Percentiles rank a stretch among this genome's conserved stretches.
Evolutionary conservation across 129 eudicot genomes (phyloP).

Genomic region (Artemisia argyi): DNA sequence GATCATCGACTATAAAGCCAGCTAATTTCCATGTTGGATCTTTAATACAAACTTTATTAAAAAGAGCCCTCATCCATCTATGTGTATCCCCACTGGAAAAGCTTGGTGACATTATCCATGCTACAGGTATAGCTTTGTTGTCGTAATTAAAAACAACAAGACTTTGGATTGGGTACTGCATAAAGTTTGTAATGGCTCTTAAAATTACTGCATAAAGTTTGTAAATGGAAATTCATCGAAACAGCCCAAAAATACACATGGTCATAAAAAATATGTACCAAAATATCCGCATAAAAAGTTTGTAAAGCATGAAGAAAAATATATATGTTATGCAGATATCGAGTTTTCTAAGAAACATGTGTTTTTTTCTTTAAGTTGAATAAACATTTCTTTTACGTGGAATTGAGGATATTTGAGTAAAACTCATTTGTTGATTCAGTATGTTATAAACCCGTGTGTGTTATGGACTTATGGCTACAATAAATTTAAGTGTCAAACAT

Average conservation of each 20-base stretch:
- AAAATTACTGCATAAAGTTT: neutral
- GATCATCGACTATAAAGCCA: conserved; percentile 79
- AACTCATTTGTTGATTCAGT: too few relatives aligned
- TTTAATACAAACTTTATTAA: conserved; percentile 66
- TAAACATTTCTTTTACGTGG: too few relatives aligned
- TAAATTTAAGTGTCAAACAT: conserved; percentile 11
- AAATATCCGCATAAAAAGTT: too few relatives aligned
- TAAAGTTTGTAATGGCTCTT: neutral
- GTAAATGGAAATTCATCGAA: neutral
- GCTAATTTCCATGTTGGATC: conserved; percentile 83
- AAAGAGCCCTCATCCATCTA: conserved; percentile 89
- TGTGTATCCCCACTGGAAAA: conserved; percentile 45
- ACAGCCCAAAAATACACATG: neutral
- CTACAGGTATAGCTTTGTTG: conserved; percentile 91
- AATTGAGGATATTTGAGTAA: too few relatives aligned
- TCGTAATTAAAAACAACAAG: conserved; percentile 85
- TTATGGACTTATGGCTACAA: too few relatives aligned
- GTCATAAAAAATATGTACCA: too few relatives aligned
- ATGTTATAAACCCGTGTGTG: too few relatives aligned
- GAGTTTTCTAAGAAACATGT: too few relatives aligned
- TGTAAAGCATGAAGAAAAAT: too few relatives aligned
- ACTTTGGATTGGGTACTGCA: conserved; percentile 75
- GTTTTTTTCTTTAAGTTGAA: too few relatives aligned
- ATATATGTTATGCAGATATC: too few relatives aligned
- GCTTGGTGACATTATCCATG: conserved; percentile 74